Conservation (phyloP, 179 eudicot species). For the Gypsophila paniculata region DNA sequence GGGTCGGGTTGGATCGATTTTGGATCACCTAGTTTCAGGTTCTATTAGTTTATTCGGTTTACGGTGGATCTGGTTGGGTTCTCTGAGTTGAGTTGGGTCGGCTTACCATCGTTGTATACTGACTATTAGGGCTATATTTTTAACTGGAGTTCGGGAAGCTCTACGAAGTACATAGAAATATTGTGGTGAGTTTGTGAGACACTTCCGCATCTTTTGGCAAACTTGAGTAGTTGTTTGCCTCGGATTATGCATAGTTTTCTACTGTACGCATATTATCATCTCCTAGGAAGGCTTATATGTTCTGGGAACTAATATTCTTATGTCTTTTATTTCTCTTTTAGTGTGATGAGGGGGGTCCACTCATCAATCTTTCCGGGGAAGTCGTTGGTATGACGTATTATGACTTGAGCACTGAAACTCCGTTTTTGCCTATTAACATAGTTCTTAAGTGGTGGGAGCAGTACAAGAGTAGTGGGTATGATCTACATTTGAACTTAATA, state of each 20-base stretch:
- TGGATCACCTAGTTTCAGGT: too few species aligned
- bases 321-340: not conserved
- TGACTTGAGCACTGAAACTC: not conserved
- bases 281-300: not conserved
- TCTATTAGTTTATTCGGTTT: too few species aligned
- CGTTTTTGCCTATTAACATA: conserved; percentile 18
- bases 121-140: too few species aligned
- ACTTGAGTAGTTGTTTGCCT: too few species aligned
- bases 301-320: not conserved
- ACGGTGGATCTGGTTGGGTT: too few species aligned
- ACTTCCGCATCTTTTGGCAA: too few species aligned
- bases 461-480: conserved; percentile 15
- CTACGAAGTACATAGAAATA: not conserved
- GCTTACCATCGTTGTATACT: too few species aligned
- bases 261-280: not conserved
- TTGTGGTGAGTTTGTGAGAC: too few species aligned
- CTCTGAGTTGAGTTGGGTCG: too few species aligned
- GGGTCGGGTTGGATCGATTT: too few species aligned
- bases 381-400: conserved; percentile 18
- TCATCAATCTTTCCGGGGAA: conserved; percentile 16
- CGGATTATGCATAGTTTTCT: too few species aligned
- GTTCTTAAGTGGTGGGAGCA: conserved; percentile 21
- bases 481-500: not conserved
- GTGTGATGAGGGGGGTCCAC: conserved; percentile 22
- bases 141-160: not conserved